Percentiles rank a stretch among this genome's conserved stretches.
Evolutionary conservation across 306 rosid genomes (phyloP).

Genomic region (Cucurbita pepo): DNA sequence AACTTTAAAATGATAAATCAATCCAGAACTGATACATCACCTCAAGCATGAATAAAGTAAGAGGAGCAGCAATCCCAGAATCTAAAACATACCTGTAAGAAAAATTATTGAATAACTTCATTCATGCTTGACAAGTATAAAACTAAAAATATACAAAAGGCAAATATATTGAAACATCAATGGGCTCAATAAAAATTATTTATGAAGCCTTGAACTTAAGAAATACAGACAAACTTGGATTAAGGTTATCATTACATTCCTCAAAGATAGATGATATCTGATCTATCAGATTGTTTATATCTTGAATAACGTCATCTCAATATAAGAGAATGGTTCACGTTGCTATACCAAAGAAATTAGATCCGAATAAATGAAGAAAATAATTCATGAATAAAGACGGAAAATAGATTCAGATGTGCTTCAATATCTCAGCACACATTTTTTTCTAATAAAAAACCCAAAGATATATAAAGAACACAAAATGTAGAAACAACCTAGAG

Average conservation of each 20-base stretch:
- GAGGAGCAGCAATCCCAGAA: constrained; percentile 90
- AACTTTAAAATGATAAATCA: not conserved
- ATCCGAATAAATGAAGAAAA: not conserved
- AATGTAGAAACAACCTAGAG: not conserved
- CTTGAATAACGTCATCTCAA: not conserved
- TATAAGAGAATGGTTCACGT: not conserved
- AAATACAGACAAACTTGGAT: not conserved
- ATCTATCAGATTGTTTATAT: not conserved
- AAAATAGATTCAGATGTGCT: not conserved
- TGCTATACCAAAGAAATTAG: not conserved
- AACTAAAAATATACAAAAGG: not conserved
- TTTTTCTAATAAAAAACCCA: not conserved
- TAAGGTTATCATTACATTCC: not conserved
- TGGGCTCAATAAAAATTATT: not conserved
- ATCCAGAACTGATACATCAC: constrained; percentile 28
- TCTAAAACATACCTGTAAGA: constrained; percentile 81
- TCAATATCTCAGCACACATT: not conserved
- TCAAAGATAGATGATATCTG: not conserved
- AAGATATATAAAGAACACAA: not conserved
- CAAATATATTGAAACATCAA: not conserved
- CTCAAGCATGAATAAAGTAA: constrained; percentile 94
- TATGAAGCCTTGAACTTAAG: not conserved
- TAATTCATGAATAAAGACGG: not conserved
- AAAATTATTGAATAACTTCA: constrained; percentile 10
- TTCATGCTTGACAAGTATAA: not conserved